These are phyloP conservation scores for Aspergillus tamarii DNA, from an alignment of 2,329 filamentous ascomycete species.

Conservation along the genomic window DNA sequence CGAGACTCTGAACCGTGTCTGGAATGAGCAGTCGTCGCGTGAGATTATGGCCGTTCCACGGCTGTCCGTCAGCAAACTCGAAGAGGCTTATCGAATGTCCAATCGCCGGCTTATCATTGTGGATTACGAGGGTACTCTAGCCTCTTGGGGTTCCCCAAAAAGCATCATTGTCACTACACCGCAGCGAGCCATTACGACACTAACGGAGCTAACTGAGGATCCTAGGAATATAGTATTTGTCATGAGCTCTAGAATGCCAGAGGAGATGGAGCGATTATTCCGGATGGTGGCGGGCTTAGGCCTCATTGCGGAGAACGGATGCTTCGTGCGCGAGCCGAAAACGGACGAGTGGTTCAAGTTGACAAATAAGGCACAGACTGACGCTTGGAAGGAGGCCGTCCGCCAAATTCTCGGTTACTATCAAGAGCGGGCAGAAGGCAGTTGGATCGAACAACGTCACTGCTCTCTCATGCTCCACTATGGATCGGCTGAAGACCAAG, in stretches of 20 bases:
- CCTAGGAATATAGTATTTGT: conserved; percentile 85
- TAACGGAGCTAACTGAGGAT: conserved; percentile 81
- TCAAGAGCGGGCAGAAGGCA: conserved; percentile 83
- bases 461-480: conserved; percentile 93
- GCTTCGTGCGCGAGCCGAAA: conserved; percentile 76
- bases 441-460: conserved; percentile 85
- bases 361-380: conserved; percentile 70
- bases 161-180: conserved; percentile 86
- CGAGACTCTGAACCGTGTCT: conserved; percentile 70
- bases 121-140: conserved; percentile 91
- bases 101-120: conserved; percentile 79
- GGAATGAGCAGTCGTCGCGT: conserved; percentile 81
- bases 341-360: conserved; percentile 75
- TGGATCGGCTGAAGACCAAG: conserved; percentile 76
- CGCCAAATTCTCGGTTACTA: conserved; percentile 85
- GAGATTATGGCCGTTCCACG: conserved; percentile 87
- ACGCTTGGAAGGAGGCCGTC: conserved; percentile 81
- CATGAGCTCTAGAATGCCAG: conserved; percentile 86
- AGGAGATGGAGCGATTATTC: conserved; percentile 87
- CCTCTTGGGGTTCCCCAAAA: conserved; percentile 81
- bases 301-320: conserved; percentile 92
- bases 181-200: conserved; percentile 78
- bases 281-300: conserved; percentile 80
- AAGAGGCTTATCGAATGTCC: conserved; percentile 67
- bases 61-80: conserved; percentile 69